Conservation (phyloP, 768 basidiomycete species). For the Rhodocollybia butyracea region DNA sequence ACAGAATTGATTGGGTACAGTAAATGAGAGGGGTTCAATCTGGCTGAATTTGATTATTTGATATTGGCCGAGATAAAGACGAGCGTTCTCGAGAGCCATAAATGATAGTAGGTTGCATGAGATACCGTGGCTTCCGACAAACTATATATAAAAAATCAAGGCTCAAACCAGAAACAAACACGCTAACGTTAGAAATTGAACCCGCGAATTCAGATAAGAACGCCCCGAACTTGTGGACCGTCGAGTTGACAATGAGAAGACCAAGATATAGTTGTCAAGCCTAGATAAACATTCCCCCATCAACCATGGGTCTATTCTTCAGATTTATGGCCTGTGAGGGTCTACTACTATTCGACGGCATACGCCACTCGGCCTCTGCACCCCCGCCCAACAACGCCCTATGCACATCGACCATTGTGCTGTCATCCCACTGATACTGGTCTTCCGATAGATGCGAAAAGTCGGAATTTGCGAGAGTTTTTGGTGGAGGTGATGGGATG, state of each 20-base stretch:
- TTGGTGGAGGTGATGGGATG: constrained; percentile 39
- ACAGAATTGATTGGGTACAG: too few relatives aligned
- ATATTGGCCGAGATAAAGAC: too few relatives aligned
- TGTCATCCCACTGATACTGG: constrained; percentile 31
- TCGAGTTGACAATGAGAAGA: neutral
- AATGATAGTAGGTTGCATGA: neutral
- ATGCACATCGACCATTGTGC: constrained; percentile 31
- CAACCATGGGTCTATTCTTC: neutral
- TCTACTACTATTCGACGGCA: neutral
- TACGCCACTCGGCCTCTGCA: constrained; percentile 12
- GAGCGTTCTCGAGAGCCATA: too few relatives aligned
- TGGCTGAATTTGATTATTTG: too few relatives aligned
- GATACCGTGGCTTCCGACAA: too few relatives aligned
- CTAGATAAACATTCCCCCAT: constrained; percentile 8
- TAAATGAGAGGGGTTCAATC: too few relatives aligned
- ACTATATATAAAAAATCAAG: too few relatives aligned
- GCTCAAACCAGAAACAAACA: too few relatives aligned
- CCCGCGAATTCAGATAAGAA: too few relatives aligned
- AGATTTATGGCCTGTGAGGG: neutral
- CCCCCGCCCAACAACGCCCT: constrained; percentile 31
- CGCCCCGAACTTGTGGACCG: too few relatives aligned
- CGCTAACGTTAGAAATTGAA: too few relatives aligned
- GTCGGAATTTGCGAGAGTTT: constrained; percentile 29
- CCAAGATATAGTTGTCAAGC: neutral
- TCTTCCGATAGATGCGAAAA: constrained; percentile 30